Conservation (phyloP, 1,139 yeast species). For the Pichia sp. region DNA sequence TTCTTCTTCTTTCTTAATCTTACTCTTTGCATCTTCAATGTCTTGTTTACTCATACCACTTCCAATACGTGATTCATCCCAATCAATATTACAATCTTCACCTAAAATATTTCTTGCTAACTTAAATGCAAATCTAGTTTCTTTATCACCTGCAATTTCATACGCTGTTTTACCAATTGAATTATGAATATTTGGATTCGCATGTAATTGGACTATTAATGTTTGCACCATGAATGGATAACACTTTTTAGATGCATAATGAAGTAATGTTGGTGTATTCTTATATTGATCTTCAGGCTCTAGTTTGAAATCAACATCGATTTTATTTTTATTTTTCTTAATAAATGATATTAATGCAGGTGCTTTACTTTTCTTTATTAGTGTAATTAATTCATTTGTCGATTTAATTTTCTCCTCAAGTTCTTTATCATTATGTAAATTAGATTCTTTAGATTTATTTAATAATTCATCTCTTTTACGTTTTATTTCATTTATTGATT, state of each 20-base stretch:
- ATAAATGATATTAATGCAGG: slow-evolving; percentile 65
- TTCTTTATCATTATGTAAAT: slow-evolving; percentile 9
- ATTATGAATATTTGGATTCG: slow-evolving; percentile 60
- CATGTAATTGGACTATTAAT: slow-evolving; percentile 57
- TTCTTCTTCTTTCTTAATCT: slow-evolving; percentile 1
- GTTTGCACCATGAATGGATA: slow-evolving; percentile 61
- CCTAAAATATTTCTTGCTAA: slow-evolving; percentile 63
- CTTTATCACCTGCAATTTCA: slow-evolving; percentile 43
- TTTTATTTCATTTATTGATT: slow-evolving; percentile 28
- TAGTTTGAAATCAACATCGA: slow-evolving; percentile 44
- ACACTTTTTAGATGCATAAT: slow-evolving; percentile 69
- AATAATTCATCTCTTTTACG: slow-evolving; percentile 29
- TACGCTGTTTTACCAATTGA: slow-evolving; percentile 55
- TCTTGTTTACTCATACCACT: slow-evolving; percentile 53
- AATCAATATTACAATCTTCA: slow-evolving; percentile 44
- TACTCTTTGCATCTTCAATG: slow-evolving; percentile 7
- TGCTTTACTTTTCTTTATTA: slow-evolving; percentile 70
- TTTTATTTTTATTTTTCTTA: slow-evolving; percentile 51
- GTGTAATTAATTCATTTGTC: slow-evolving; percentile 49
- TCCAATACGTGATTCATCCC: slow-evolving; percentile 52
- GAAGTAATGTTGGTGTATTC: slow-evolving; percentile 69
- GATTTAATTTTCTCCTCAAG: slow-evolving; percentile 35
- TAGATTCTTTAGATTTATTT: slow-evolving; percentile 22
- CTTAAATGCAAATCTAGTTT: slow-evolving; percentile 55
- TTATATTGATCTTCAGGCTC: slow-evolving; percentile 46